Evolutionary conservation across 805 yeast species (phyloP).

Genomic region (Schwanniomyces polymorphus): DNA sequence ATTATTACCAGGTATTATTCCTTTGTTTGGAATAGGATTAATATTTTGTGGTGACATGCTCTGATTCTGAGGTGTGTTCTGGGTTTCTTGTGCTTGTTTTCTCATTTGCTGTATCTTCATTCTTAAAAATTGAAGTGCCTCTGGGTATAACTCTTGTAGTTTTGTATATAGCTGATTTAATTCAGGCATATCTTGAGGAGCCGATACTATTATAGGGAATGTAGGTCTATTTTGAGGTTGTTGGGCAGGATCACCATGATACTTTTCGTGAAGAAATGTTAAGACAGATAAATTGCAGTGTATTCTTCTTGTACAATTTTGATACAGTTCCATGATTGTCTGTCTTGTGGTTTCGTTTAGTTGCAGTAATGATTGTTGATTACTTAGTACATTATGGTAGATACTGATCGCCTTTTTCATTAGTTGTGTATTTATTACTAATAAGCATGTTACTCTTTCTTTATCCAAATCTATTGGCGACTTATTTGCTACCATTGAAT

Average conservation of each 20-base stretch:
- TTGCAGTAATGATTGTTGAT: slow-evolving; percentile 32
- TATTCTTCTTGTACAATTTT: slow-evolving; percentile 39
- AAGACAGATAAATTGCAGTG: slow-evolving; percentile 44
- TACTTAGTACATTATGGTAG: slow-evolving; percentile 33
- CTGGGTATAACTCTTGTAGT: slow-evolving; percentile 52
- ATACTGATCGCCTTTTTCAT: slow-evolving; percentile 40
- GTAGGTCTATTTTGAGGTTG: slow-evolving; percentile 24
- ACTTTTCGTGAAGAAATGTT: slow-evolving; percentile 37
- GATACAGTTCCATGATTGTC: slow-evolving; percentile 33
- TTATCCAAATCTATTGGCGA: slow-evolving; percentile 27
- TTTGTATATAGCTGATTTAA: slow-evolving; percentile 46
- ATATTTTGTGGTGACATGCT: neutral
- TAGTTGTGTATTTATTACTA: slow-evolving; percentile 42
- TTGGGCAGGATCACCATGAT: slow-evolving; percentile 30
- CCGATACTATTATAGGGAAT: slow-evolving; percentile 51
- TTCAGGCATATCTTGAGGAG: slow-evolving; percentile 59
- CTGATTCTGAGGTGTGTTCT: neutral
- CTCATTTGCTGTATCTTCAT: slow-evolving; percentile 40
- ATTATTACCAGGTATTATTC: neutral
- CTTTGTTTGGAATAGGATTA: neutral
- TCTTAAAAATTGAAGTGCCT: slow-evolving; percentile 46
- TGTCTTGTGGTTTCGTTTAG: slow-evolving; percentile 32
- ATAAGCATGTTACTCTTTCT: slow-evolving; percentile 42
- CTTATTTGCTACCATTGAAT: slow-evolving; percentile 1
- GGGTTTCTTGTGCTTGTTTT: slow-evolving; percentile 21